phyloP scores from a whole-genome alignment of 495 filamentous ascomycete genomes.

The Hapsidospora chrysogenum region DNA sequence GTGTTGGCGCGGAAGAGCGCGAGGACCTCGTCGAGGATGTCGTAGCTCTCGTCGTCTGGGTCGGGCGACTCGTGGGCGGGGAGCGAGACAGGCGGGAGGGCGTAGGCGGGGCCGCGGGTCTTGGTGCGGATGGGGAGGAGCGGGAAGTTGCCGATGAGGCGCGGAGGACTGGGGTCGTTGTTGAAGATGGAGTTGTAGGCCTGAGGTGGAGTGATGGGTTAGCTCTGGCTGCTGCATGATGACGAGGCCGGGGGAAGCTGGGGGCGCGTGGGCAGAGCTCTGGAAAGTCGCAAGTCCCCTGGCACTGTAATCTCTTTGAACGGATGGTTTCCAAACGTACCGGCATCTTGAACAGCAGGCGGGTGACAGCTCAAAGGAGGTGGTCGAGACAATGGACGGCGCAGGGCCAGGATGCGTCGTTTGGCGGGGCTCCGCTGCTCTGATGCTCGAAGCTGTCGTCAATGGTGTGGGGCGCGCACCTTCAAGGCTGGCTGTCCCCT shows the following conservation, averaged over 20 bases:
- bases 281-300: not conserved
- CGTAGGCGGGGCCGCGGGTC: conserved; percentile 81
- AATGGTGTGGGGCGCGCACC: not conserved
- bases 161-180: conserved; percentile 38
- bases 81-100: conserved; percentile 44
- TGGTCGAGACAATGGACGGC: not conserved
- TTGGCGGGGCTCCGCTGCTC: conserved; percentile 5
- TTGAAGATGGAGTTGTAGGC: conserved; percentile 93
- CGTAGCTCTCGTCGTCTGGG: conserved; percentile 75
- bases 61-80: conserved; percentile 56
- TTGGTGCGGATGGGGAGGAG: conserved; percentile 85
- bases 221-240: not conserved
- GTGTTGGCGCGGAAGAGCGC: conserved; percentile 94
- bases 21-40: conserved; percentile 87
- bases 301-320: not conserved
- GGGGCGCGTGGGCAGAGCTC: not conserved
- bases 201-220: conserved; percentile 24
- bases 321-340: too few species aligned
- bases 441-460: conserved; percentile 4
- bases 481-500: too few species aligned
- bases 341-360: conserved; percentile 13
- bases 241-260: not conserved
- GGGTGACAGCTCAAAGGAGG: not conserved
- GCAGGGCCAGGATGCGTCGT: not conserved
- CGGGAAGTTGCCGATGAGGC: conserved; percentile 69